Conservation (phyloP, 768 basidiomycete genomes). For the Pleurotus eryngii region DNA sequence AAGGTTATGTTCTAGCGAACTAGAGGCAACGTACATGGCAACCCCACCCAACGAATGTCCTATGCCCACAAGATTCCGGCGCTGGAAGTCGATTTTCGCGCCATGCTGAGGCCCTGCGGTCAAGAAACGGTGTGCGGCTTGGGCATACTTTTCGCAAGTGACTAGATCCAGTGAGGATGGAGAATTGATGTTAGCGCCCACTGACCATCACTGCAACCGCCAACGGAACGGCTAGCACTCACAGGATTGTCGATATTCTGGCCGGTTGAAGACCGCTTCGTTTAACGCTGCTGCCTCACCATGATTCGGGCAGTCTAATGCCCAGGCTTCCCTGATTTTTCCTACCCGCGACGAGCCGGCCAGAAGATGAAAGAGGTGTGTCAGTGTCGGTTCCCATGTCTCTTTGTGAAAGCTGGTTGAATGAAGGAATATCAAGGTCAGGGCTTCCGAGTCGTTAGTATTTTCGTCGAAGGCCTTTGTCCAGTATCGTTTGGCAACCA, state of each 20-base stretch:
- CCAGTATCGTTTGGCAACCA: conserved; percentile 61
- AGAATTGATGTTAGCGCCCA: conserved; percentile 4
- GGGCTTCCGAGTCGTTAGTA: conserved; percentile 35
- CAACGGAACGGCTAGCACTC: conserved; percentile 14
- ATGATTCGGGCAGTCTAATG: conserved; percentile 72
- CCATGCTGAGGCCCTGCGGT: conserved; percentile 34
- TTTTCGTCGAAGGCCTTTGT: conserved; percentile 33
- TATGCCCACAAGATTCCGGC: conserved; percentile 54
- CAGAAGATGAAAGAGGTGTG: conserved; percentile 39
- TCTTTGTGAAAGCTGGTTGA: conserved; percentile 76
- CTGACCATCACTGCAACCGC: background rate
- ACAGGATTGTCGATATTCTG: conserved; percentile 47
- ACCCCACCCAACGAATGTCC: conserved; percentile 71
- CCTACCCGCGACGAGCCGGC: conserved; percentile 13
- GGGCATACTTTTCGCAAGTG: conserved; percentile 62
- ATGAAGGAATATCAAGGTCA: conserved; percentile 62
- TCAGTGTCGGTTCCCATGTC: conserved; percentile 63
- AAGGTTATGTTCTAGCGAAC: background rate
- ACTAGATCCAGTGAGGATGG: conserved; percentile 32
- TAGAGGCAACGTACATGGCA: conserved; percentile 42
- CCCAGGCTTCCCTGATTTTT: conserved; percentile 59
- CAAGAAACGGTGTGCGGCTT: conserved; percentile 56
- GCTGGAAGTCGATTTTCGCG: conserved; percentile 43
- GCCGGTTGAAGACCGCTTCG: conserved; percentile 36
- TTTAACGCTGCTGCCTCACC: conserved; percentile 60